phyloP scores from a whole-genome alignment of 2,329 filamentous ascomycete species.

The Paradendryphiella salina region DNA sequence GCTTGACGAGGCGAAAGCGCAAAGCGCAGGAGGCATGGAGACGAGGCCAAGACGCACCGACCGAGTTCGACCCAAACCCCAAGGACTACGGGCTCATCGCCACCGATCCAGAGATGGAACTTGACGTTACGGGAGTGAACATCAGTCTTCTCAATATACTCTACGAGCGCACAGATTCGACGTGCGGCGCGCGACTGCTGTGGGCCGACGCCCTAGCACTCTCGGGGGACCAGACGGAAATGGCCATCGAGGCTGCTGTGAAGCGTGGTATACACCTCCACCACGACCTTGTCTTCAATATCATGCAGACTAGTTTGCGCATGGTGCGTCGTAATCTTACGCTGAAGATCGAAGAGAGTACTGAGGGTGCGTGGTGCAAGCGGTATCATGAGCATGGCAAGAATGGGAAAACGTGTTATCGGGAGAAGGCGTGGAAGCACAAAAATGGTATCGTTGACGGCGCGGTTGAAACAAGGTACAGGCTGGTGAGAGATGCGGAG shows the following conservation, averaged over 20 bases:
- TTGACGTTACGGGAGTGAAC: slow-evolving; percentile 21
- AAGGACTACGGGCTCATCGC: slow-evolving; percentile 13
- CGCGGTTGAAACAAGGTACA: not conserved
- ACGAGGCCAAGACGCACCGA: not conserved
- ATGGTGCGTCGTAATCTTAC: slow-evolving; percentile 30
- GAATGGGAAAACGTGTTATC: slow-evolving; percentile 30
- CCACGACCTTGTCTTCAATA: slow-evolving; percentile 25
- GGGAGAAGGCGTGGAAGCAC: slow-evolving; percentile 13
- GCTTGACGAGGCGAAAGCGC: slow-evolving; percentile 3
- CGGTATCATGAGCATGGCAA: slow-evolving; percentile 39
- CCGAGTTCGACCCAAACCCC: slow-evolving; percentile 12
- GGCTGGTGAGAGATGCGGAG: not conserved
- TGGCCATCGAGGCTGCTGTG: slow-evolving; percentile 1
- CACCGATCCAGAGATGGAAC: slow-evolving; percentile 15
- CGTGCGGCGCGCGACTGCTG: slow-evolving; percentile 33
- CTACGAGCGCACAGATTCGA: slow-evolving; percentile 24
- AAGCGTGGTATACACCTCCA: slow-evolving; percentile 8
- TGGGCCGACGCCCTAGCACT: slow-evolving; percentile 42
- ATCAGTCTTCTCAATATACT: slow-evolving; percentile 21
- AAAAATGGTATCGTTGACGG: not conserved
- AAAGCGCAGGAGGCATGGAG: not conserved
- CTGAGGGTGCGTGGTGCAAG: slow-evolving; percentile 35
- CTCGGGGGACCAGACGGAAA: slow-evolving; percentile 22
- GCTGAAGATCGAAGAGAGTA: slow-evolving; percentile 38
- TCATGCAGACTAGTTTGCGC: slow-evolving; percentile 34